A percentile compares a stretch with the other conserved stretches of the same genome.
Conservation (phyloP, 179 eudicot genomes). For the Amaranthus tricolor region DNA sequence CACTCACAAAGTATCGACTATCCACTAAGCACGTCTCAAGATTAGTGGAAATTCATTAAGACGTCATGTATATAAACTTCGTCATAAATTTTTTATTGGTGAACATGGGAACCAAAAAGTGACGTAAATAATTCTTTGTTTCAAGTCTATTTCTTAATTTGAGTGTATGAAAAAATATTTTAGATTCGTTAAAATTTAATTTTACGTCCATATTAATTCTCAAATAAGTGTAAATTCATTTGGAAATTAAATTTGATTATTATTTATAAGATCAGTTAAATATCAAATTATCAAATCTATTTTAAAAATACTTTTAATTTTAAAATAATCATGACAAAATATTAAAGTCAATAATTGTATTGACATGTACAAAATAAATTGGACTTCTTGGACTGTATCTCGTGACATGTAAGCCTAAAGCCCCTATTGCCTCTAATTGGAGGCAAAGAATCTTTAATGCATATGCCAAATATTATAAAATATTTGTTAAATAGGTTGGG, state of each 20-base stretch:
- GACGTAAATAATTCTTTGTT: too few relatives aligned
- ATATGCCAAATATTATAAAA: conserved; percentile 13
- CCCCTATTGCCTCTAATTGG: conserved; percentile 12
- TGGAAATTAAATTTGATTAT: too few relatives aligned
- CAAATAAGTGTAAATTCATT: too few relatives aligned
- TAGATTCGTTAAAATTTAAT: too few relatives aligned
- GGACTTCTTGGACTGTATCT: conserved; percentile 21
- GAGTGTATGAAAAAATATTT: too few relatives aligned
- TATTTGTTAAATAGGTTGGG: conserved; percentile 9
- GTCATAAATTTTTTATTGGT: conserved; percentile 6
- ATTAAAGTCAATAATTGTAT: conserved; percentile 24
- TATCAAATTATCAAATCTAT: too few relatives aligned
- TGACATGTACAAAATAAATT: conserved; percentile 30
- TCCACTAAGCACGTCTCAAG: background rate
- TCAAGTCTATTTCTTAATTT: too few relatives aligned
- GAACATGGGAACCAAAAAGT: too few relatives aligned
- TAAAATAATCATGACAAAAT: conserved; percentile 29
- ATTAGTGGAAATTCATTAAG: background rate
- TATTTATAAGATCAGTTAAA: too few relatives aligned
- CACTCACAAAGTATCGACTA: conserved; percentile 7
- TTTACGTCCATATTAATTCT: too few relatives aligned
- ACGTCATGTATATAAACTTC: conserved; percentile 6
- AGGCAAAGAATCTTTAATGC: conserved; percentile 29
- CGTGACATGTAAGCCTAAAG: conserved; percentile 37
- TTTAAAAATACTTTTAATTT: background rate